Conservation (phyloP, 140 eudicot species). For the Anethum foeniculum region DNA sequence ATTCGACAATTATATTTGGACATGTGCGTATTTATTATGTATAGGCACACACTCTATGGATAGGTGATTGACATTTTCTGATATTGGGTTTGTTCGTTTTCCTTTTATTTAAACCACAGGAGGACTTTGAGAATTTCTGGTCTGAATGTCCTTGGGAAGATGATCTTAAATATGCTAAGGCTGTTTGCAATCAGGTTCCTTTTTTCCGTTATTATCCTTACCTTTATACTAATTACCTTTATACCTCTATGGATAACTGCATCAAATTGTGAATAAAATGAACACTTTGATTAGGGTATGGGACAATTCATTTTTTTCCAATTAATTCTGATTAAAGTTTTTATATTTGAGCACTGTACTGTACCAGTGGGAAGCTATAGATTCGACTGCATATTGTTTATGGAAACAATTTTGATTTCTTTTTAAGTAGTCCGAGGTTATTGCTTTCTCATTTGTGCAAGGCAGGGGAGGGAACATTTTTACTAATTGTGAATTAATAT, state of each 20-base stretch:
- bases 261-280: not conserved
- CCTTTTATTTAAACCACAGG: conserved; percentile 40
- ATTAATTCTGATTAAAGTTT: not conserved
- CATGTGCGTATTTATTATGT: not conserved
- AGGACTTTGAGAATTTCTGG: conserved; percentile 90
- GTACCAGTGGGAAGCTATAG: not conserved
- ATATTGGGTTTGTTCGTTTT: conserved; percentile 2
- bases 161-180: conserved; percentile 76
- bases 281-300: not conserved
- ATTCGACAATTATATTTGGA: not conserved
- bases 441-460: not conserved
- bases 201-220: not conserved
- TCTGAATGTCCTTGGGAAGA: conserved; percentile 98
- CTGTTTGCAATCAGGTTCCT: conserved; percentile 90
- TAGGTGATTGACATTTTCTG: not conserved
- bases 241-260: not conserved
- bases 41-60: not conserved
- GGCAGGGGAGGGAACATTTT: not conserved
- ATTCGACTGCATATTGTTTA: not conserved
- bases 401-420: not conserved
- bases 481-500: conserved; percentile 9
- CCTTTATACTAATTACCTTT: not conserved
- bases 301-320: not conserved
- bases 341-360: not conserved
- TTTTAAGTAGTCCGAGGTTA: not conserved